Evolutionary conservation across 345 rosid genomes (phyloP).

Genomic region (Eutrema heterophyllum): DNA sequence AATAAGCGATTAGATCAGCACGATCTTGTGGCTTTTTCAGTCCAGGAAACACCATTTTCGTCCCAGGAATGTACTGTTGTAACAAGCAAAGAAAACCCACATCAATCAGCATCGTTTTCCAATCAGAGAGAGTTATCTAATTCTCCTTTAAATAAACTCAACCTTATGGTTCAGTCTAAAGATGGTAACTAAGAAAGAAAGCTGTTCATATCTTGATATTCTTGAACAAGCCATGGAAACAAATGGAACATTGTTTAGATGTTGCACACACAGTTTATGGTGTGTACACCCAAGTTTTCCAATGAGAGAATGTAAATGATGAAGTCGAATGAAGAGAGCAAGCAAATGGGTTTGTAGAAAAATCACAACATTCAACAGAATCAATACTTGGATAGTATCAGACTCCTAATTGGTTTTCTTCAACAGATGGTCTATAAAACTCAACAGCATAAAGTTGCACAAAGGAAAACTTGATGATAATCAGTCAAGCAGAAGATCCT

Average conservation of each 20-base stretch:
- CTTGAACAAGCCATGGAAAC: neutral
- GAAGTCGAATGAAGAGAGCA: neutral
- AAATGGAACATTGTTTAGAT: neutral
- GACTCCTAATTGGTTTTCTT: neutral
- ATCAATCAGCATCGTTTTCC: too few species aligned
- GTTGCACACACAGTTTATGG: neutral
- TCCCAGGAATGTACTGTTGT: conserved; percentile 73
- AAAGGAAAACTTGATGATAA: too few species aligned
- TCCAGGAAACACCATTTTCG: conserved; percentile 88
- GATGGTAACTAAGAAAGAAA: too few species aligned
- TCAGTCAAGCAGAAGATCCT: too few species aligned
- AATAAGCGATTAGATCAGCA: conserved; percentile 69
- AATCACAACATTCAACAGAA: neutral
- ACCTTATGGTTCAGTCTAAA: neutral
- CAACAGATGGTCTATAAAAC: neutral
- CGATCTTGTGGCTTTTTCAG: conserved; percentile 81
- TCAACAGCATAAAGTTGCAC: too few species aligned
- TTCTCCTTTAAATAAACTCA: neutral
- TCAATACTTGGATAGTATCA: neutral
- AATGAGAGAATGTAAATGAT: neutral
- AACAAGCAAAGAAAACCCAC: neutral
- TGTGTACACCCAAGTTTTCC: neutral
- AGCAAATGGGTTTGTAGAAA: neutral
- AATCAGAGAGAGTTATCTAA: neutral
- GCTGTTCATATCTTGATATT: neutral